Percentiles rank a stretch among this genome's conserved stretches.
phyloP scores from a whole-genome alignment of 2,329 filamentous ascomycete species.

The Chalara sp. region DNA sequence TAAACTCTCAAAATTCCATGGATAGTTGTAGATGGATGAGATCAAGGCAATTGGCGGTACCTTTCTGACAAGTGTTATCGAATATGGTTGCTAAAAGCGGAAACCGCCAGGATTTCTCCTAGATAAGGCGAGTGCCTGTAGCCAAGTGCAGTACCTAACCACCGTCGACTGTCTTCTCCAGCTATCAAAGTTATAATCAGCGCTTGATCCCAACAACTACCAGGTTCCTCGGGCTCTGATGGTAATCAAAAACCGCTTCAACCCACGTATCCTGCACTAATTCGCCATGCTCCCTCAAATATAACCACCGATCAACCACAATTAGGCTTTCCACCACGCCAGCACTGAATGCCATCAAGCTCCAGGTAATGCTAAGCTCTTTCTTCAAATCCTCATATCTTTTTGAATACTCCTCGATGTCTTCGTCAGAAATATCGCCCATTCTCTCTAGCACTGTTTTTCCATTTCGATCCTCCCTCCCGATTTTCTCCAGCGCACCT shows the following conservation, averaged over 20 bases:
- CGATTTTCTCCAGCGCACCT: slow-evolving; percentile 73
- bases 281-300: slow-evolving; percentile 68
- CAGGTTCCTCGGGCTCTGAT: slow-evolving; percentile 78
- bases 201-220: slow-evolving; percentile 85
- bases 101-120: too few relatives aligned
- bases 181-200: slow-evolving; percentile 5
- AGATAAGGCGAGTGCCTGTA: too few relatives aligned
- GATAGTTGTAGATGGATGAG: too few relatives aligned
- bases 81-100: too few relatives aligned
- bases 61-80: too few relatives aligned
- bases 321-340: slow-evolving; percentile 84
- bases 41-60: too few relatives aligned
- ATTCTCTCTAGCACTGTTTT: slow-evolving; percentile 60
- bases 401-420: slow-evolving; percentile 64
- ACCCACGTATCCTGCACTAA: slow-evolving; percentile 77
- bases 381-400: slow-evolving; percentile 62
- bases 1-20: too few relatives aligned
- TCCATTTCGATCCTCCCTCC: slow-evolving; percentile 49
- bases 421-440: slow-evolving; percentile 62
- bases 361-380: slow-evolving; percentile 84
- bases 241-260: slow-evolving; percentile 87
- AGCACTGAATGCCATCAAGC: slow-evolving; percentile 92
- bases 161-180: too few relatives aligned
- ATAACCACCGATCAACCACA: slow-evolving; percentile 85
- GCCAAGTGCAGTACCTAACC: too few relatives aligned